These are phyloP conservation scores for Saturnispora besseyi DNA, from an alignment of 805 yeast genomes.

Conservation along the genomic window DNA sequence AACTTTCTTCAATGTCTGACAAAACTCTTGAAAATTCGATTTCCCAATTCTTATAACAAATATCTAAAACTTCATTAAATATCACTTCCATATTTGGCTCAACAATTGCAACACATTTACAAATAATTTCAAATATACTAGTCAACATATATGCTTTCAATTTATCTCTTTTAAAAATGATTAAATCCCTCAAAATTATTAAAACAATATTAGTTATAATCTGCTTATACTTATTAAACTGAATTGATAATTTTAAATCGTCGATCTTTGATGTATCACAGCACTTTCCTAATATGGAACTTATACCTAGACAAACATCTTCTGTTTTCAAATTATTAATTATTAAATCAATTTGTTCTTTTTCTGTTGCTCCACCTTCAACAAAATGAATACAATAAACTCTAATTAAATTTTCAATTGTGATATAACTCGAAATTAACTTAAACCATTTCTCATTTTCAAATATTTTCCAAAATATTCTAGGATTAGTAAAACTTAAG, in stretches of 20 bases:
- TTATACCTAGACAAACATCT: slow-evolving; percentile 20
- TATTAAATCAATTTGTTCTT: slow-evolving; percentile 9
- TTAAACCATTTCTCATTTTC: slow-evolving; percentile 10
- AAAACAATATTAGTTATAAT: slow-evolving; percentile 19
- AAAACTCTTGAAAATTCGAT: slow-evolving; percentile 10
- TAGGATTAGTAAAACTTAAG: slow-evolving; percentile 19
- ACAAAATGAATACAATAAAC: slow-evolving; percentile 17
- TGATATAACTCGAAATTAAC: slow-evolving; percentile 14
- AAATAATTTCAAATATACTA: slow-evolving; percentile 19
- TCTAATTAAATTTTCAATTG: slow-evolving; percentile 24
- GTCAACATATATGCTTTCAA: slow-evolving; percentile 17
- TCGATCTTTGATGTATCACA: slow-evolving; percentile 22
- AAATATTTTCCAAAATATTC: slow-evolving; percentile 18
- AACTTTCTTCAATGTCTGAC: slow-evolving; percentile 2
- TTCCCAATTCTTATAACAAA: slow-evolving; percentile 10
- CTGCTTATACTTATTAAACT: slow-evolving; percentile 22
- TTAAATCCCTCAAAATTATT: slow-evolving; percentile 9
- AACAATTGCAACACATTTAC: slow-evolving; percentile 18
- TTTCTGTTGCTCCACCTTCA: slow-evolving; percentile 1
- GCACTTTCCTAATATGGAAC: slow-evolving; percentile 15
- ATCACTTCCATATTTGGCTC: slow-evolving; percentile 8
- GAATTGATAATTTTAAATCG: slow-evolving; percentile 25
- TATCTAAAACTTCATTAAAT: slow-evolving; percentile 12
- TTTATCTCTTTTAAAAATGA: slow-evolving; percentile 6
- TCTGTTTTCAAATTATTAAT: slow-evolving; percentile 15